Percentiles rank a stretch among this genome's conserved stretches.
phyloP scores from a whole-genome alignment of 2,329 filamentous ascomycete genomes.

The Ampelomyces quisqualis region DNA sequence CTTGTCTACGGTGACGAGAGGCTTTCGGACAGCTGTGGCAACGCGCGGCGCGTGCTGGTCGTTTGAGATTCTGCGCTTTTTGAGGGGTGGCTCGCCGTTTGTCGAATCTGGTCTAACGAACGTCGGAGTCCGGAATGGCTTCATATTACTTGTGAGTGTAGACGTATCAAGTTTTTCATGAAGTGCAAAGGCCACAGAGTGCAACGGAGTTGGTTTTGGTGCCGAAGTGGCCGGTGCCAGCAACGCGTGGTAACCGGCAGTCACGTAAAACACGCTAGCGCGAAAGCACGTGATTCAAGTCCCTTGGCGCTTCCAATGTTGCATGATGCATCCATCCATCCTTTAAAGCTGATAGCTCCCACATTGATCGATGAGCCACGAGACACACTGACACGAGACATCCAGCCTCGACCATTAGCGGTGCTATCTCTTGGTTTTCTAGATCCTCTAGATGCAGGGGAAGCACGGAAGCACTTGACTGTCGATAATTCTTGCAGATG shows the following conservation, averaged over 20 bases:
- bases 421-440: no score
- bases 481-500: not conserved
- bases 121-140: slow-evolving; percentile 40
- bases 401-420: no score
- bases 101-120: slow-evolving; percentile 28
- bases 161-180: no score
- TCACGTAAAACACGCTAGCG: slow-evolving; percentile 4
- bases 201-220: no score
- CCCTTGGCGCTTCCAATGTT: not conserved
- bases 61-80: slow-evolving; percentile 46
- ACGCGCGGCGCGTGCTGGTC: slow-evolving; percentile 24
- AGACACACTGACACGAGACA: not conserved
- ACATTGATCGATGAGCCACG: no score
- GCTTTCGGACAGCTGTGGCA: slow-evolving; percentile 30
- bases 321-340: no score
- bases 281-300: not conserved
- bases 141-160: slow-evolving; percentile 24
- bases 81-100: slow-evolving; percentile 39
- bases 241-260: slow-evolving; percentile 9
- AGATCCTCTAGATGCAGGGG: no score
- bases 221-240: not conserved
- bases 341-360: no score
- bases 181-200: no score
- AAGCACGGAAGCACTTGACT: not conserved
- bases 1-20: slow-evolving; percentile 30